Evolutionary conservation across 306 rosid genomes (phyloP).

Genomic region (Rosa persica): DNA sequence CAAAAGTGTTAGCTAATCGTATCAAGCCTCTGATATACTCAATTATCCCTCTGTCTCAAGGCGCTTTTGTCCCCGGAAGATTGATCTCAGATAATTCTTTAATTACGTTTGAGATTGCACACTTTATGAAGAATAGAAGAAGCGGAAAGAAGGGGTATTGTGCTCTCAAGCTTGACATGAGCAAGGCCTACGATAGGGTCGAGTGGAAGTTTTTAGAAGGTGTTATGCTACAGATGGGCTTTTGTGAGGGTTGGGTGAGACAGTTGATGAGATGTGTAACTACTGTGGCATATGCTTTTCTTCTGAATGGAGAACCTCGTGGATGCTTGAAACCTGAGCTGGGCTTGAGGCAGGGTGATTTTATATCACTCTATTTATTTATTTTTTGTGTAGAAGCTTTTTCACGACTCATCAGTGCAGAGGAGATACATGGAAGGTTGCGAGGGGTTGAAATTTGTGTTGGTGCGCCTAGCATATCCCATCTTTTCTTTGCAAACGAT

Average conservation of each 20-base stretch:
- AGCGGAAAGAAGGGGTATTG: not conserved
- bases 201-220: not conserved
- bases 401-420: no score
- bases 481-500: not conserved
- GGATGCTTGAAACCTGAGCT: no score
- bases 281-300: not conserved
- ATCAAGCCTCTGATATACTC: not conserved
- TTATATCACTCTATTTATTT: no score
- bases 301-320: no score
- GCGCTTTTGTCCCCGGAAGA: not conserved
- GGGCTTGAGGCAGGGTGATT: no score
- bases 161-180: not conserved
- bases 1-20: not conserved
- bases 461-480: accelerated
- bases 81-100: not conserved
- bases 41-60: not conserved
- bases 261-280: not conserved
- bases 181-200: not conserved
- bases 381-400: no score
- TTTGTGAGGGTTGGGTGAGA: not conserved
- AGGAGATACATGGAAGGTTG: no score
- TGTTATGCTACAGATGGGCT: not conserved
- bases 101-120: not conserved
- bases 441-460: not conserved
- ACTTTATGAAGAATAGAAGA: not conserved